These are phyloP conservation scores for Dictyostelium purpureum DNA, from an alignment of 78 protist genomes.

Conservation along the genomic window DNA sequence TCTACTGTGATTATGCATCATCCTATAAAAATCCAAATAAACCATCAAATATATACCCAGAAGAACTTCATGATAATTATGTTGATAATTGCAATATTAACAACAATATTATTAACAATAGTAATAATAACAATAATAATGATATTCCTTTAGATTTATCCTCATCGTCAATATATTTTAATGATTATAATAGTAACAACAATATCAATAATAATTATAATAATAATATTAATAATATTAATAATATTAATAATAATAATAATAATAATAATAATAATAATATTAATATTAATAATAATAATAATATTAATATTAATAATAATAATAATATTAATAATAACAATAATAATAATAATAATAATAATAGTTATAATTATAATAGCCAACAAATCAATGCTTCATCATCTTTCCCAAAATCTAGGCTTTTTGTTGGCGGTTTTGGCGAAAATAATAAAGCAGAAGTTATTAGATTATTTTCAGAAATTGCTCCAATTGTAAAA, in stretches of 20 bases:
- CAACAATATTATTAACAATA: background rate
- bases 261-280: background rate
- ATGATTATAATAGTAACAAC: background rate
- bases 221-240: background rate
- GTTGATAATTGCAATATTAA: background rate
- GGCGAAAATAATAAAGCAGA: background rate
- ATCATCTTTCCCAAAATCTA: background rate
- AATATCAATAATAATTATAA: background rate
- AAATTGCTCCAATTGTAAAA: background rate
- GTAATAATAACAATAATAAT: background rate
- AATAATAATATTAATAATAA: background rate
- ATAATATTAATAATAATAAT: too few species aligned
- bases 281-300: background rate
- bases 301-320: background rate
- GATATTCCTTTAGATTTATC: too few species aligned
- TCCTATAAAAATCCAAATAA: background rate
- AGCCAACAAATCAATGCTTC: background rate
- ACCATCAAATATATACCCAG: too few species aligned
- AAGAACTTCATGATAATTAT: background rate
- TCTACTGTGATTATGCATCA: background rate
- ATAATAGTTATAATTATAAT: background rate
- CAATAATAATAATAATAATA: background rate
- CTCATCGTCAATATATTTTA: too few species aligned
- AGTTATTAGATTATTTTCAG: background rate
- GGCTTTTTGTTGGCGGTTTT: slow-evolving; percentile 20